phyloP scores from a whole-genome alignment of 805 yeast species.

The Maudiozyma pseudohumilis region DNA sequence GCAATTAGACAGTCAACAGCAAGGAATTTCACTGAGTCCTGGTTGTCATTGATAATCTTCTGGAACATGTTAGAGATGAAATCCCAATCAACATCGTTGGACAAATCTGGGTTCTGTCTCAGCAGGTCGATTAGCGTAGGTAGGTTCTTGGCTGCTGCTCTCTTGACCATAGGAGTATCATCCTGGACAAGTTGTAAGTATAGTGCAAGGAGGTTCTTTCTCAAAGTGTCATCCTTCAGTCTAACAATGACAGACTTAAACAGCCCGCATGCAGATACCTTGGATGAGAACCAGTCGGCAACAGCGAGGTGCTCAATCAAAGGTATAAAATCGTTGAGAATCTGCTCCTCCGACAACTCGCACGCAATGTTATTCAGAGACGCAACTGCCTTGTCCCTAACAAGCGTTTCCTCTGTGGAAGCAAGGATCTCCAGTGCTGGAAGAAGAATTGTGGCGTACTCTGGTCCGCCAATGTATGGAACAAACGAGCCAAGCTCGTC shows the following conservation, averaged over 20 bases:
- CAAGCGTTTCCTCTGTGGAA: conserved; percentile 91
- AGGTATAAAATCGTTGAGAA: conserved; percentile 59
- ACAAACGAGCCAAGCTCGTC: conserved; percentile 81
- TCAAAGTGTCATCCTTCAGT: conserved; percentile 40
- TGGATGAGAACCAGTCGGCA: conserved; percentile 90
- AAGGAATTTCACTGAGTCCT: conserved; percentile 88
- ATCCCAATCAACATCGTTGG: conserved; percentile 61
- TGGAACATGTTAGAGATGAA: conserved; percentile 74
- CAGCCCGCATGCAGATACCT: conserved; percentile 85
- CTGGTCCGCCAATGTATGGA: conserved; percentile 79
- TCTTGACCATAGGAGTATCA: conserved; percentile 96
- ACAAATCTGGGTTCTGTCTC: conserved; percentile 36
- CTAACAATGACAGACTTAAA: conserved; percentile 59
- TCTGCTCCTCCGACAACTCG: conserved; percentile 52
- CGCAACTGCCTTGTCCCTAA: conserved; percentile 86
- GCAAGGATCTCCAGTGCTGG: conserved; percentile 74
- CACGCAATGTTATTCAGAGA: conserved; percentile 65
- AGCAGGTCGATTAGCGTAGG: conserved; percentile 63
- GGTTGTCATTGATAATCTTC: conserved; percentile 68
- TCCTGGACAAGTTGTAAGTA: conserved; percentile 70
- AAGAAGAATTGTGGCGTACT: conserved; percentile 47
- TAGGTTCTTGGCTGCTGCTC: conserved; percentile 81
- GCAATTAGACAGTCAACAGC: conserved; percentile 82
- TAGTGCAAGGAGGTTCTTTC: conserved; percentile 54
- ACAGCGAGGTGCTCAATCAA: conserved; percentile 67